A percentile compares a stretch with the other conserved stretches of the same genome.
phyloP scores from a whole-genome alignment of 192 early-diverging fungal genomes.

The Backusella macrospora region DNA sequence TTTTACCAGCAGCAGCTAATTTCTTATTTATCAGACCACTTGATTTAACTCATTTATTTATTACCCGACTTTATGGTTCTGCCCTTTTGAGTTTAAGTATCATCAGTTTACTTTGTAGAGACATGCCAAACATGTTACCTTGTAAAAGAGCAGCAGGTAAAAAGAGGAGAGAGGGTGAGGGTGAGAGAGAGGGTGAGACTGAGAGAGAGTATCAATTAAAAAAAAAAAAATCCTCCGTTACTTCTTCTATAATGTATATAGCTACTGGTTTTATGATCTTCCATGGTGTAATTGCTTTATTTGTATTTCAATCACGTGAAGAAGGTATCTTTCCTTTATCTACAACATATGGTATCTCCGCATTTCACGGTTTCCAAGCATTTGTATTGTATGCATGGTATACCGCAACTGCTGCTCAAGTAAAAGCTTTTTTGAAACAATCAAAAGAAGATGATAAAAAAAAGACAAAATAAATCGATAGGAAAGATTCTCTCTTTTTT shows the following conservation, averaged over 20 bases:
- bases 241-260: neutral
- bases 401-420: slow-evolving; percentile 6
- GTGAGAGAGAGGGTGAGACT: too few species aligned
- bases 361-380: slow-evolving; percentile 7
- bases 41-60: neutral
- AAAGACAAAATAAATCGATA: neutral
- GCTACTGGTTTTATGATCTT: slow-evolving; percentile 14
- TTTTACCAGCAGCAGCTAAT: neutral
- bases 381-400: slow-evolving; percentile 21
- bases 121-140: slow-evolving; percentile 14
- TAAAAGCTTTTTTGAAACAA: slow-evolving; percentile 17
- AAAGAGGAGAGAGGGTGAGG: too few species aligned
- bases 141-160: slow-evolving; percentile 20
- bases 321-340: neutral
- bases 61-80: slow-evolving; percentile 10
- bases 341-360: neutral
- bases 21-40: neutral
- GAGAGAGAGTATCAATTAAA: too few species aligned
- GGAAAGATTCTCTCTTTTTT: too few species aligned
- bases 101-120: slow-evolving; percentile 3
- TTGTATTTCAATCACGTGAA: slow-evolving; percentile 11
- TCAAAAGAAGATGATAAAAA: neutral
- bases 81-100: neutral
- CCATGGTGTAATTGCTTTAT: slow-evolving; percentile 1
- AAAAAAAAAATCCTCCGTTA: neutral